phyloP scores from a whole-genome alignment of 2,329 filamentous ascomycete species.

The Nemania sp. region DNA sequence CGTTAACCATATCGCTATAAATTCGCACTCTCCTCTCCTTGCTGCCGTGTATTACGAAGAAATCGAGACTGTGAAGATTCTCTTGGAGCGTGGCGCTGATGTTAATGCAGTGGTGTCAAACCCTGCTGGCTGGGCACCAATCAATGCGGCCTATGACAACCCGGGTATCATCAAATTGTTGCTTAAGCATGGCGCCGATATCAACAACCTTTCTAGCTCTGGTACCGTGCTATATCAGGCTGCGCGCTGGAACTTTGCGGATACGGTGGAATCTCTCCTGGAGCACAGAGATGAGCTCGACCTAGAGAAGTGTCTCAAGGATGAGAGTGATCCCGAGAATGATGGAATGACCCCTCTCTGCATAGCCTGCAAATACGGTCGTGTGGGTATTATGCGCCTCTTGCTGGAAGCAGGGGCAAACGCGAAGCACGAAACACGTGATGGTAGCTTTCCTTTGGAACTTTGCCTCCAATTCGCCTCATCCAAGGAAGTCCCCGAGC shows the following conservation, averaged over 20 bases:
- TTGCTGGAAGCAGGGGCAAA: slow-evolving; percentile 8
- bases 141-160: slow-evolving; percentile 4
- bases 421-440: not conserved
- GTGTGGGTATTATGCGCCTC: not conserved
- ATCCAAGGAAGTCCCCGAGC: not conserved
- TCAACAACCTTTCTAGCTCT: not conserved
- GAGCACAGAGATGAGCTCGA: not conserved
- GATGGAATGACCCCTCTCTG: not conserved
- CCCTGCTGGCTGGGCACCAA: not conserved
- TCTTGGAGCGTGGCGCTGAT: not conserved
- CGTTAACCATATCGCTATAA: not conserved
- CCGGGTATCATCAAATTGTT: not conserved
- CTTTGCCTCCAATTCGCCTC: not conserved
- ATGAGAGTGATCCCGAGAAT: not conserved
- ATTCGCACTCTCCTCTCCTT: not conserved
- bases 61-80: not conserved
- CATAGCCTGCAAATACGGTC: not conserved
- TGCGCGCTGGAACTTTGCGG: not conserved
- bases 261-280: not conserved
- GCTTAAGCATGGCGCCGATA: not conserved
- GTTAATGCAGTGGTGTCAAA: not conserved
- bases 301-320: not conserved
- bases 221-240: not conserved
- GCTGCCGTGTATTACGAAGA: not conserved
- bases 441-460: not conserved